Base-by-base conservation (phyloP, 2,329 filamentous ascomycete species). In the Colletotrichum cordylinicola region DNA sequence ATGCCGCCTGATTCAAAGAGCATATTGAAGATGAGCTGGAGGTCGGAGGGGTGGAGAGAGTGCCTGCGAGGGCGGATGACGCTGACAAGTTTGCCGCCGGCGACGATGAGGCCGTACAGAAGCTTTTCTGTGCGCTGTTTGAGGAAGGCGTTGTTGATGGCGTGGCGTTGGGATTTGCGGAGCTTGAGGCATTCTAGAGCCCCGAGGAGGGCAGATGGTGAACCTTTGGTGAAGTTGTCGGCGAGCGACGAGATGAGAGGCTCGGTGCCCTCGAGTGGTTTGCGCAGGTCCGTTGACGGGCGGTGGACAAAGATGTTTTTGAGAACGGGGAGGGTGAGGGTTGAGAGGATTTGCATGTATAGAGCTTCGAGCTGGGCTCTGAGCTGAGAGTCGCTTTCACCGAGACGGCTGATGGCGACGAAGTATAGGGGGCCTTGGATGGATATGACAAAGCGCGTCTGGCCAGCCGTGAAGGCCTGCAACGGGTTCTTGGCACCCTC, bases 11-110 rank as follows among this genome's bases (percentile, higher is more conserved):
- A 97, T 86, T 98, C 96, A 81, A 99, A 99, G 3, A 99, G 92
- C 98, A 99, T 99, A 82, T 98, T 98, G 89, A 99, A 99, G 76
- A 99, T 96, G 61, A 99, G 91, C 82, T 98, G 96, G 29, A 99
- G 89, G 82, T 99, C 97, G 78, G 96, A 96, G 0, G 98, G 97
- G 80, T 99, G 98, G 4, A 99, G 89, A 1, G 96, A 98, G 84
- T 99, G 97, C 74, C 97, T 95, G 79, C 98, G 96, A 8, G 98
- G 98, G 48, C 97, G 91, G 73, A 98, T 94, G 48, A 99, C 98
- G 82, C 96, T 98, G 78, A 99, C 97, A 8, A 99, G 93, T 80
- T 94, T 94, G 7, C 96, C 96, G 15, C 96, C 96, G 6, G 97
- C 97, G 18, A 98, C 96, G 76, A 99, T 93, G 15, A 99, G 90